phyloP scores from a whole-genome alignment of 495 filamentous ascomycete genomes.

The Penicillium verhagenii region DNA sequence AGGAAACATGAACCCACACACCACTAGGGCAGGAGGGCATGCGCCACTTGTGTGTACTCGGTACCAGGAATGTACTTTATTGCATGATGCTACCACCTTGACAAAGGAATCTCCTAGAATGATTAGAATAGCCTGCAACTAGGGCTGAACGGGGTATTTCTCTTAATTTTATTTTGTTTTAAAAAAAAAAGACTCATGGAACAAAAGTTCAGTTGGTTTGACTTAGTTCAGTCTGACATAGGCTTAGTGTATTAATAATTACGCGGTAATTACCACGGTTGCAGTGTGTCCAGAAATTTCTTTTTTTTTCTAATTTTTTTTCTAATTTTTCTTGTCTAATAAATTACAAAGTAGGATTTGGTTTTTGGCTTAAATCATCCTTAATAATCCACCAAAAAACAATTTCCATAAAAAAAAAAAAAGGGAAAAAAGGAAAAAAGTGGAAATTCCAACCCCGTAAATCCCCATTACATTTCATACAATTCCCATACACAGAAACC shows the following conservation, averaged over 20 bases:
- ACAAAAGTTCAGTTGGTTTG: neutral
- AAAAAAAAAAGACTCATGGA: neutral
- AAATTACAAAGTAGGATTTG: too few relatives aligned
- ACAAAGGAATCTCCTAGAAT: neutral
- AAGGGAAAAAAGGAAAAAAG: neutral
- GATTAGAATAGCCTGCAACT: too few relatives aligned
- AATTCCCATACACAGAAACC: neutral
- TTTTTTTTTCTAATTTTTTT: neutral
- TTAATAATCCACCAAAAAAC: conserved; percentile 8
- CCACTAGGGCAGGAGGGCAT: conserved; percentile 16
- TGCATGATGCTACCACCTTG: neutral
- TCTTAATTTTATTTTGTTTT: too few relatives aligned
- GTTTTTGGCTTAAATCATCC: conserved; percentile 4
- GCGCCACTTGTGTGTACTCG: conserved; percentile 15
- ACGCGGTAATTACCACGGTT: neutral
- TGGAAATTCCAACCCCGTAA: conserved; percentile 3
- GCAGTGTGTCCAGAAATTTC: neutral
- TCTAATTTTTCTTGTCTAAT: too few relatives aligned
- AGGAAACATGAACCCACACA: neutral
- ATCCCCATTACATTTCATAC: neutral
- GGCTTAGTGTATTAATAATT: neutral
- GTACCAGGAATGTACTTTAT: conserved; percentile 12
- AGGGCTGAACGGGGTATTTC: too few relatives aligned
- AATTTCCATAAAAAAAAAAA: neutral
- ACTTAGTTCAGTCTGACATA: neutral